Conservation (phyloP, 495 filamentous ascomycete species). For the Trichoderma erinaceum region DNA sequence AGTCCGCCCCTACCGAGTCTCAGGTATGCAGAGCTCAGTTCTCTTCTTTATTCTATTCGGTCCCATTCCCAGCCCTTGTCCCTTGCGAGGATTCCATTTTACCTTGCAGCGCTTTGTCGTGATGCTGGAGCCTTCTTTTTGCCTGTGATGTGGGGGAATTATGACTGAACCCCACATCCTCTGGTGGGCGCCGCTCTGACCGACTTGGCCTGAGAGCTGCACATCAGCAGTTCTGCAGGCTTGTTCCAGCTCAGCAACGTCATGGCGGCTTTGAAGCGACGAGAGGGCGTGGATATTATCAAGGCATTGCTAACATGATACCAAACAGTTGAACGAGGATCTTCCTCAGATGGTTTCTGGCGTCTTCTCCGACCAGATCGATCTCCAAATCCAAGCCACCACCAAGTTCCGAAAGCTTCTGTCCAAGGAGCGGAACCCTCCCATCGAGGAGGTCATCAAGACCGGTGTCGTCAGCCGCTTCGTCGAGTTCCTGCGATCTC, state of each 20-base stretch:
- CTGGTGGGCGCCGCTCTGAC: conserved; percentile 3
- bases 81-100: conserved; percentile 2
- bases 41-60: conserved; percentile 14
- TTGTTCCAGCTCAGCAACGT: not conserved
- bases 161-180: conserved; percentile 11
- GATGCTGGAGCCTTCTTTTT: not conserved
- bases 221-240: not conserved
- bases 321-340: conserved; percentile 82
- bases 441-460: conserved; percentile 98
- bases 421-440: conserved; percentile 97
- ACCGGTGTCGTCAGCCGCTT: conserved; percentile 96
- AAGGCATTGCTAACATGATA: conserved; percentile 27
- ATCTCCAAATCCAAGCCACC: conserved; percentile 95
- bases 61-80: conserved; percentile 12
- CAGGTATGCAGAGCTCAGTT: conserved; percentile 64
- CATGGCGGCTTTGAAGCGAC: not conserved
- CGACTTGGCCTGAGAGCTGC: not conserved
- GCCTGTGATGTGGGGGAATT: conserved; percentile 12
- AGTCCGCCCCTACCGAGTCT: conserved; percentile 84
- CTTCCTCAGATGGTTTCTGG: conserved; percentile 96
- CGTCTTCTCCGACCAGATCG: conserved; percentile 97
- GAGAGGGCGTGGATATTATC: not conserved
- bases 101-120: not conserved
- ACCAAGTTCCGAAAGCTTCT: conserved; percentile 98
- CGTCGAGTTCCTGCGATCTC: conserved; percentile 96